phyloP scores from a whole-genome alignment of 805 yeast genomes.

The Lachancea fermentati region DNA sequence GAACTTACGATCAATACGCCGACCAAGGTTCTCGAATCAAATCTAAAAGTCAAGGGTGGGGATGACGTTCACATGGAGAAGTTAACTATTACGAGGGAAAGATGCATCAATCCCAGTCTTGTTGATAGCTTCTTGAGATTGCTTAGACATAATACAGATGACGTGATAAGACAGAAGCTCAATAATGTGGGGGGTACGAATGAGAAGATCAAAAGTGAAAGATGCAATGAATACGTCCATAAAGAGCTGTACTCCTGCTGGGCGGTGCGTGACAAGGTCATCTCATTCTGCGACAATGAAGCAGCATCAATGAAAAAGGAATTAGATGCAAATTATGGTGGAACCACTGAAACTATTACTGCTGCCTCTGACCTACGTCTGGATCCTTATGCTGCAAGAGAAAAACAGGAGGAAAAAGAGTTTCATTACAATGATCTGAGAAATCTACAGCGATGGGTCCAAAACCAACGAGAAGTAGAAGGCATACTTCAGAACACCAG shows the following conservation, averaged over 20 bases:
- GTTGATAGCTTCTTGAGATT: conserved; percentile 28
- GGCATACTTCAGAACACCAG: conserved; percentile 36
- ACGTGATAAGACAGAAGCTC: conserved; percentile 39
- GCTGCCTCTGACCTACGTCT: conserved; percentile 31
- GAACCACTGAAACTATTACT: conserved; percentile 15
- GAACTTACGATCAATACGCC: conserved; percentile 4
- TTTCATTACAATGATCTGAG: conserved; percentile 27
- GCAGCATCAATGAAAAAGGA: conserved; percentile 29
- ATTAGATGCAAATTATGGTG: conserved; percentile 22
- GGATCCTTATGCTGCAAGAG: conserved; percentile 49
- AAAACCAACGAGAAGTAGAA: conserved; percentile 40
- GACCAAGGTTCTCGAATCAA: conserved; percentile 1
- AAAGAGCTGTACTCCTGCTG: conserved; percentile 42
- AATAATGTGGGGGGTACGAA: conserved; percentile 35
- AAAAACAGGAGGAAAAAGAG: conserved; percentile 30
- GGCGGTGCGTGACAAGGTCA: conserved; percentile 37
- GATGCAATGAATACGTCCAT: conserved; percentile 35
- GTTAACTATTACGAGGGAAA: conserved; percentile 22
- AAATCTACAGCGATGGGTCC: conserved; percentile 32
- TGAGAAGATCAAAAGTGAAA: conserved; percentile 11
- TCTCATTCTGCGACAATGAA: conserved; percentile 39
- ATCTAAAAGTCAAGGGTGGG: conserved; percentile 1
- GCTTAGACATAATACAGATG: conserved; percentile 38
- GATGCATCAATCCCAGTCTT: conserved; percentile 28
- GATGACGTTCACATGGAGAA: conserved; percentile 9